A percentile compares a stretch with the other conserved stretches of the same genome.
Evolutionary conservation across 306 rosid genomes (phyloP).

Genomic region (Cucurbita maxima): DNA sequence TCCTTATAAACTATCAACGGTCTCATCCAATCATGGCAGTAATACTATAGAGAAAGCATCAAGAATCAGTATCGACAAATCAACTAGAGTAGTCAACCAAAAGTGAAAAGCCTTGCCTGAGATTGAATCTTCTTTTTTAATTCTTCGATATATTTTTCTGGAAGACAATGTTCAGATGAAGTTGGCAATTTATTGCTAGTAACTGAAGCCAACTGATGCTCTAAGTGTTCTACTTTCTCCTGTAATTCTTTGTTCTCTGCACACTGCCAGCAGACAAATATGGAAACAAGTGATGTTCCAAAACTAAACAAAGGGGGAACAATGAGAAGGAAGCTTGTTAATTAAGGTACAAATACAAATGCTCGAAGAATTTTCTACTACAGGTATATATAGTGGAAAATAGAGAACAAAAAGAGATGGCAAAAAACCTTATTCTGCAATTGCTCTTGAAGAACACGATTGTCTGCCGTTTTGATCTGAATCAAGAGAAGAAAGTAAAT

Average conservation of each 20-base stretch:
- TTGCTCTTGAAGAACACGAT: constrained; percentile 90
- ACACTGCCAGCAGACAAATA: constrained; percentile 37
- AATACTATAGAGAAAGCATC: background rate
- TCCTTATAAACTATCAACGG: background rate
- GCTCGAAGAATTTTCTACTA: constrained; percentile 2
- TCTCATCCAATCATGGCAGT: background rate
- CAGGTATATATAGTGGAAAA: background rate
- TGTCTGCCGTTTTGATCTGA: constrained; percentile 92
- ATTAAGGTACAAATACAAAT: background rate
- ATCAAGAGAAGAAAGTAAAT: background rate
- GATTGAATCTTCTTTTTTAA: constrained; percentile 74
- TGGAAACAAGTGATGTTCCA: background rate
- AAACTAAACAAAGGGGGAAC: background rate
- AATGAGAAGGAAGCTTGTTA: background rate
- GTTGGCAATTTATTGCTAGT: constrained; percentile 21
- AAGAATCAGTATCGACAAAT: background rate
- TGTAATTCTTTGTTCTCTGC: constrained; percentile 62
- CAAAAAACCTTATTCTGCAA: constrained; percentile 62
- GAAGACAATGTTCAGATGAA: constrained; percentile 27
- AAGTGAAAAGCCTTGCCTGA: constrained; percentile 36
- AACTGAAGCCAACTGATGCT: constrained; percentile 40
- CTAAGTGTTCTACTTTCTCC: constrained; percentile 52
- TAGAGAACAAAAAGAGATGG: background rate
- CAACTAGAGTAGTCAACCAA: constrained; percentile 4
- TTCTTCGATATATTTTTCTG: constrained; percentile 47